A percentile compares a stretch with the other conserved stretches of the same genome.
Conservation (phyloP, 768 basidiomycete genomes). For the Leccinum subgranulosum region DNA sequence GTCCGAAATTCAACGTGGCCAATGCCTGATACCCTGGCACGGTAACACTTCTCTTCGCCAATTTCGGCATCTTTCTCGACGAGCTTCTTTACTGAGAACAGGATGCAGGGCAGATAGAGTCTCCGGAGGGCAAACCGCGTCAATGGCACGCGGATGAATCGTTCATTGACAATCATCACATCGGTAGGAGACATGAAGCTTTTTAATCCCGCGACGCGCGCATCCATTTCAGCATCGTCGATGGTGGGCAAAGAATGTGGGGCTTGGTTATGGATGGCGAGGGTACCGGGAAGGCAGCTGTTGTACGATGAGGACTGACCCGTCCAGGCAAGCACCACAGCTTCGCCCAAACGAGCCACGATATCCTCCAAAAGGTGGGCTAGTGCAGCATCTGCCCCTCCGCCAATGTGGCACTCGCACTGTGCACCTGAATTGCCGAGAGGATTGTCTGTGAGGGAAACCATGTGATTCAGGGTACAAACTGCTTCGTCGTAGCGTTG, state of each 20-base stretch:
- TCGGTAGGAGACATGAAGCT: background rate
- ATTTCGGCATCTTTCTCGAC: background rate
- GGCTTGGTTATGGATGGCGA: background rate
- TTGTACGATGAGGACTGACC: slow-evolving; percentile 11
- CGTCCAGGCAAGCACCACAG: slow-evolving; percentile 9
- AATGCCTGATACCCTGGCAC: background rate
- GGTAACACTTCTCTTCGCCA: background rate
- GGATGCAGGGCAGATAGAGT: slow-evolving; percentile 10
- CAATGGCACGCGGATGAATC: background rate
- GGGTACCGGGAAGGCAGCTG: slow-evolving; percentile 7
- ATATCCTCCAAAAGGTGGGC: slow-evolving; percentile 14
- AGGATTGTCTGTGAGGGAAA: background rate
- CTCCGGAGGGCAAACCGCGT: background rate
- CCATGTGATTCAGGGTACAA: background rate
- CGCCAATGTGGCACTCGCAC: slow-evolving; percentile 5
- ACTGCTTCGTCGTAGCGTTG: background rate
- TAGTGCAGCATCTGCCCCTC: background rate
- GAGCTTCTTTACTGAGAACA: slow-evolving; percentile 3
- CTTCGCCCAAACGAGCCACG: background rate
- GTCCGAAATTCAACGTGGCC: slow-evolving; percentile 5
- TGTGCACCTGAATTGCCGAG: background rate
- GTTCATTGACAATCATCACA: background rate
- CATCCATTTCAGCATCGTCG: background rate
- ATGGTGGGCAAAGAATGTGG: background rate
- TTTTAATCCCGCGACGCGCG: background rate